Base-by-base conservation (phyloP, 257 asterid species). In the Jacaranda copaia region DNA sequence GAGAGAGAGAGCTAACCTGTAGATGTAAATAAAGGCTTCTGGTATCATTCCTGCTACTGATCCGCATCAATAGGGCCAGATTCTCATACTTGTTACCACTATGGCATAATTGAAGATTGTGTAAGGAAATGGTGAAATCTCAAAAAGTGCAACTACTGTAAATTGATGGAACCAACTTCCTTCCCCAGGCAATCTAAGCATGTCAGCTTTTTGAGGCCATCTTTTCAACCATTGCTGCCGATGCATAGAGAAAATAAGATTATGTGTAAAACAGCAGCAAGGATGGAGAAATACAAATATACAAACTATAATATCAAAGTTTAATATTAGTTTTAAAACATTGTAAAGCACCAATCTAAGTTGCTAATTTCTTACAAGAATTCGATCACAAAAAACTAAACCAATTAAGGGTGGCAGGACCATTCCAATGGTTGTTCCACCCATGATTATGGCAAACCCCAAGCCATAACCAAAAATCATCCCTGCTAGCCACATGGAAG, bases 401-500 rank as follows among this genome's bases (percentile, higher is more conserved):
- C 97, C 96, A 62, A 92, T 82, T 58, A 81, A 81, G 81, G 83
- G 89, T 0, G 98, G 97, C n/a, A 93, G 82, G 77, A 83, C 60
- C 98, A 90, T 89, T 70, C 98, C 97, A 2, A 89, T 64, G 43
- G 96, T 88, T 63, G 97, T 91, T 68, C 98, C 98, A 71, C 80
- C 81, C 97, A 91, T 89, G 81, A 92, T 92, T 79, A 92, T 90
- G 79, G 88, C 75, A 73, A 92, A 92, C 13, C 98, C 97, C 32
- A 85, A 80, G 76, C 98, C 98, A 61, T 92, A 92, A 70, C 97
- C 97, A 59, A 92, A 92, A 70, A 92, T 85, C 97, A 92, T 92
- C 73, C 98, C 98, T 36, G 98, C 96, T 49, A 92, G 80, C 97
- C 97, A 92, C 97, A 92, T 92, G 14, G 97, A 90, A 80, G 97